Evolutionary conservation across 371 early-diverging fungal species (phyloP).

Genomic region (Chytridium lagenaria): DNA sequence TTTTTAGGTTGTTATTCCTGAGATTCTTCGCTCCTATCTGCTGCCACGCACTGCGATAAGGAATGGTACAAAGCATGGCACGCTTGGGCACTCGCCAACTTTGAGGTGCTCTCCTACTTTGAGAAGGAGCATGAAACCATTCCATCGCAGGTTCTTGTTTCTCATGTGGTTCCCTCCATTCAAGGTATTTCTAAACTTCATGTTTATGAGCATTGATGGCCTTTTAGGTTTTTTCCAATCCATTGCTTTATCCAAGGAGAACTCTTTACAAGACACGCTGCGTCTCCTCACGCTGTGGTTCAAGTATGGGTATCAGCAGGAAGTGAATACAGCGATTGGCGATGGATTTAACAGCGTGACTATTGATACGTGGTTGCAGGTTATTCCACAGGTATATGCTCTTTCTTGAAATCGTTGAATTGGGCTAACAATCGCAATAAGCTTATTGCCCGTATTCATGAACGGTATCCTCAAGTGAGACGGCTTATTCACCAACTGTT

Average conservation of each 20-base stretch:
- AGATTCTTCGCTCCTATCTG: constrained; percentile 80
- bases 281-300: constrained; percentile 96
- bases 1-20: constrained; percentile 63
- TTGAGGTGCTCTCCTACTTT: constrained; percentile 82
- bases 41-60: constrained; percentile 91
- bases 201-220: background rate
- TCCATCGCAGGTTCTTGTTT: constrained; percentile 62
- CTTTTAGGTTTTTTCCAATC: constrained; percentile 88
- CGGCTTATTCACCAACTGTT: constrained; percentile 88
- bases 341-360: constrained; percentile 91
- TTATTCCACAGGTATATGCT: constrained; percentile 84
- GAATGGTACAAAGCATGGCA: constrained; percentile 99
- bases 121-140: constrained; percentile 66
- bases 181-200: constrained; percentile 43
- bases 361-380: constrained; percentile 97
- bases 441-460: constrained; percentile 95
- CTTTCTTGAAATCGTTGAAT: background rate
- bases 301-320: constrained; percentile 88
- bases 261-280: constrained; percentile 95
- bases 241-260: constrained; percentile 88
- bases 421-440: constrained; percentile 22
- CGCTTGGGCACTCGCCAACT: constrained; percentile 95
- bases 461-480: constrained; percentile 81
- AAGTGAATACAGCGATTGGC: constrained; percentile 85
- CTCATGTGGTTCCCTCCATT: constrained; percentile 74